Evolutionary conservation across 257 asterid genomes (phyloP).

Genomic region (Rhazya stricta): DNA sequence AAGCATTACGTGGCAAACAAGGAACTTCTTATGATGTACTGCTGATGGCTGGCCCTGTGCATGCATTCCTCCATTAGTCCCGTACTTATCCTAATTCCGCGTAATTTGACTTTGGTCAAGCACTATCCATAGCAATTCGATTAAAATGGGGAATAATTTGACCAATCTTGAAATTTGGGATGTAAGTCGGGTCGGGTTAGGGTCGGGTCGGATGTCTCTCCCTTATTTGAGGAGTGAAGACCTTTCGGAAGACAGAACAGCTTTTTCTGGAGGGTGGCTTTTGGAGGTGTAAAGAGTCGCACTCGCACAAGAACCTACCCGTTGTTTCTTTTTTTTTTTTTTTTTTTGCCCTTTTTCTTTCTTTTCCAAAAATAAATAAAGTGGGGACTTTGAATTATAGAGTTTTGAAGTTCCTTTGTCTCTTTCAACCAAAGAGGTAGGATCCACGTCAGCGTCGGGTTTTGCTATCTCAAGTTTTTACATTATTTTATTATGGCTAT

Average conservation of each 20-base stretch:
- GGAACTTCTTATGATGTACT: background rate
- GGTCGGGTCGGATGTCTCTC: background rate
- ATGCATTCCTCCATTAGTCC: background rate
- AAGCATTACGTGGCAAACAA: conserved; percentile 23
- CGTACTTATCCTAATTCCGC: conserved; percentile 24
- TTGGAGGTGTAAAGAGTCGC: conserved; percentile 45
- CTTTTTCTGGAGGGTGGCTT: conserved; percentile 41
- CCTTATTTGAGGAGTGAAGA: conserved; percentile 26
- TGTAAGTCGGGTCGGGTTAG: background rate
- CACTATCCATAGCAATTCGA: too few relatives aligned
- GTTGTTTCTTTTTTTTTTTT: background rate
- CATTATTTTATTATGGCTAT: too few relatives aligned
- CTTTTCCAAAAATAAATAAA: background rate
- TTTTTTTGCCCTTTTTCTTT: background rate
- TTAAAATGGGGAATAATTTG: background rate
- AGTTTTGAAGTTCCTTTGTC: conserved; percentile 10
- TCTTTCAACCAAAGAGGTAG: conserved; percentile 1
- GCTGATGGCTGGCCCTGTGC: background rate
- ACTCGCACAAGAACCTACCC: background rate
- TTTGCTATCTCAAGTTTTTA: background rate
- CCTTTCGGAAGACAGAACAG: conserved; percentile 50
- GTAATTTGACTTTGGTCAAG: too few relatives aligned
- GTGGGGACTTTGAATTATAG: background rate
- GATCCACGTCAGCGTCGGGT: conserved; percentile 19
- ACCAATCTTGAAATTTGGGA: background rate